Conservation (phyloP, 768 basidiomycete species). For the Boletales sp. region DNA sequence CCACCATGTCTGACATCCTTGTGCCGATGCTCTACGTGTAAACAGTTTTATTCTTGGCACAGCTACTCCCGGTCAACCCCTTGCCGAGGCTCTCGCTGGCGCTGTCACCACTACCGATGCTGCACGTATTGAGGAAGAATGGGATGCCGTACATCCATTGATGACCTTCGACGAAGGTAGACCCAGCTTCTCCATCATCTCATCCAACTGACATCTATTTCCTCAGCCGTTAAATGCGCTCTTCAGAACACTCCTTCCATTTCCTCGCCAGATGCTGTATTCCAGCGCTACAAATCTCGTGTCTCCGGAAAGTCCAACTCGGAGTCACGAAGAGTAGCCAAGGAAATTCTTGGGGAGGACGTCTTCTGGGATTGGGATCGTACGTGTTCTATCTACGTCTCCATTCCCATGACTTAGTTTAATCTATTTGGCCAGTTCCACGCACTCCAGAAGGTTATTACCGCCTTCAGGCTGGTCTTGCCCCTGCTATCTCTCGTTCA, state of each 20-base stretch:
- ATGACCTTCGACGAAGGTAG: slow-evolving; percentile 84
- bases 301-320: slow-evolving; percentile 65
- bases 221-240: slow-evolving; percentile 22
- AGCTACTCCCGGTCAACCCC: slow-evolving; percentile 42
- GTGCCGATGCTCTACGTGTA: slow-evolving; percentile 4
- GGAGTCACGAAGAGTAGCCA: slow-evolving; percentile 70
- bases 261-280: slow-evolving; percentile 39
- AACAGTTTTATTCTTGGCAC: slow-evolving; percentile 66
- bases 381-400: slow-evolving; percentile 34
- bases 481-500: slow-evolving; percentile 78
- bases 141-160: slow-evolving; percentile 65
- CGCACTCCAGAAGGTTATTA: slow-evolving; percentile 91
- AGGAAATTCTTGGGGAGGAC: slow-evolving; percentile 56
- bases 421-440: slow-evolving; percentile 50
- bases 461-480: slow-evolving; percentile 78
- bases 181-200: slow-evolving; percentile 45
- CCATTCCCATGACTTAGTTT: neutral
- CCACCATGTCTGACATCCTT: slow-evolving; percentile 1
- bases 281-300: slow-evolving; percentile 55
- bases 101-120: slow-evolving; percentile 68
- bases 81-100: slow-evolving; percentile 67
- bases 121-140: slow-evolving; percentile 69
- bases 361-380: slow-evolving; percentile 91
- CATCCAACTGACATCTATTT: neutral
- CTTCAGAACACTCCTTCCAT: slow-evolving; percentile 17